Evolutionary conservation across 2,329 filamentous ascomycete species (phyloP), one percentile per base, ranked within the genome.

Genomic region (Sarocladium kiliense): DNA sequence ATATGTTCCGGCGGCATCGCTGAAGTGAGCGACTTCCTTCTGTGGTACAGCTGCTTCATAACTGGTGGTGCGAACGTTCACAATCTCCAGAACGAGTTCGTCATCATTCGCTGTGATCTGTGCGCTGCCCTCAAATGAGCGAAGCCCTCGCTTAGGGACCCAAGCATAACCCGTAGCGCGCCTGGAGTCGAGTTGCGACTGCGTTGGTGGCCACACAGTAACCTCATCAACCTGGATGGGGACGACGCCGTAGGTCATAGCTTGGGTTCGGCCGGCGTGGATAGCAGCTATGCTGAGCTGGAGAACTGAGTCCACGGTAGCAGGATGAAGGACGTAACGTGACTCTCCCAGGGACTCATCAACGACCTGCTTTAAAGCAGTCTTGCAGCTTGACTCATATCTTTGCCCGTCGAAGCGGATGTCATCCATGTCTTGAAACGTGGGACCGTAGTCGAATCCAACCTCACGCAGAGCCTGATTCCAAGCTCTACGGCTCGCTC

Each of bases 391-490:
- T 55, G 69, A 67, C 61, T 65, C 32, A 55, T 66, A 61, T 12
- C 26, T 16, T 45, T 61, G 61, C 14, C 63, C 61, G 42, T 70
- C 60, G 44, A 61, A 63, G 26, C 58, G 60, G 34, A 69, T 62
- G 45, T 67, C 56, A 16, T 62, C 58, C 58, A 71, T 66, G 30
- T 62, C 62, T 55, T 69, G 67, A 61, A 56, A 34, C 9, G 30
- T 34, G 14, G 30, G 30, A 14, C 30, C 30, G 14, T 72, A 77
- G 36, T 66, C 56, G 51, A 75, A 70, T 1, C 73, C 74, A 2
- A 73, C 66, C 2, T 63, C 58, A 2, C 58, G 56, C 2, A 75
- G 62, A 3, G 66, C 63, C 2, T 69, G 30, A 14, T 34, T 34
- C 30, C 30, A 34, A 7, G 30, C 51, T 41, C 65, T 67, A 3